Percentiles rank a stretch among this genome's conserved stretches.
These are phyloP conservation scores for Candida anutae DNA, from an alignment of 1,139 yeast genomes.

Conservation along the genomic window DNA sequence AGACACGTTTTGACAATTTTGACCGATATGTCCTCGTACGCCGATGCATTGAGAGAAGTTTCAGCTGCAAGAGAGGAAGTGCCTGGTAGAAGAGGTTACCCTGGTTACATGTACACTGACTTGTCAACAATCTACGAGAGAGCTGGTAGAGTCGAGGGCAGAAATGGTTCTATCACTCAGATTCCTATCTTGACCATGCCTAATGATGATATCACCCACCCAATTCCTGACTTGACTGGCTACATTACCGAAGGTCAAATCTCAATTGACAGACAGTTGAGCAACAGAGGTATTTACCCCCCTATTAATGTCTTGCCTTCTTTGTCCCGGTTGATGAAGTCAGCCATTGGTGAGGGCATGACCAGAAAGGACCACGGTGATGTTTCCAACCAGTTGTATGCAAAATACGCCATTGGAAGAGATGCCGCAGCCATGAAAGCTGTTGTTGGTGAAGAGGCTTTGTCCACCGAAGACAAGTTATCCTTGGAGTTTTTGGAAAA, in stretches of 20 bases:
- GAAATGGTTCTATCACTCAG: slow-evolving; percentile 98
- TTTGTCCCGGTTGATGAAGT: slow-evolving; percentile 94
- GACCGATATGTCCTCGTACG: slow-evolving; percentile 98
- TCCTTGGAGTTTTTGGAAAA: slow-evolving; percentile 96
- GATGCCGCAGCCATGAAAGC: slow-evolving; percentile 99
- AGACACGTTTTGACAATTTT: slow-evolving; percentile 96
- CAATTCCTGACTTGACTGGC: slow-evolving; percentile 99
- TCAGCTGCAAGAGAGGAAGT: slow-evolving; percentile 99
- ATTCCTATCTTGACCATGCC: slow-evolving; percentile 99
- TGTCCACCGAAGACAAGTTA: slow-evolving; percentile 93
- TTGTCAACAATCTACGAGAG: slow-evolving; percentile 97
- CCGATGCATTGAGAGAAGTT: slow-evolving; percentile 98
- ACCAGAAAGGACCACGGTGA: slow-evolving; percentile 99
- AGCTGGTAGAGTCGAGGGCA: slow-evolving; percentile 99
- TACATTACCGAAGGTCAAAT: slow-evolving; percentile 99
- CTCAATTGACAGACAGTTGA: slow-evolving; percentile 90
- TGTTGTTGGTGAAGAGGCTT: slow-evolving; percentile 99
- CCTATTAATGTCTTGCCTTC: slow-evolving; percentile 98
- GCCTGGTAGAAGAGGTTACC: slow-evolving; percentile 99
- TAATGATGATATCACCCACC: slow-evolving; percentile 98
- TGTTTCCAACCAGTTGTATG: slow-evolving; percentile 96
- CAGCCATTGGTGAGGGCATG: slow-evolving; percentile 99
- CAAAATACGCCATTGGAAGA: slow-evolving; percentile 98
- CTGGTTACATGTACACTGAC: slow-evolving; percentile 99
- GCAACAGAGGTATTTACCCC: slow-evolving; percentile 95